Percentiles rank a stretch among this genome's conserved stretches.
Evolutionary conservation across 371 early-diverging fungal genomes (phyloP).

Genomic region (Mortierella sp.): DNA sequence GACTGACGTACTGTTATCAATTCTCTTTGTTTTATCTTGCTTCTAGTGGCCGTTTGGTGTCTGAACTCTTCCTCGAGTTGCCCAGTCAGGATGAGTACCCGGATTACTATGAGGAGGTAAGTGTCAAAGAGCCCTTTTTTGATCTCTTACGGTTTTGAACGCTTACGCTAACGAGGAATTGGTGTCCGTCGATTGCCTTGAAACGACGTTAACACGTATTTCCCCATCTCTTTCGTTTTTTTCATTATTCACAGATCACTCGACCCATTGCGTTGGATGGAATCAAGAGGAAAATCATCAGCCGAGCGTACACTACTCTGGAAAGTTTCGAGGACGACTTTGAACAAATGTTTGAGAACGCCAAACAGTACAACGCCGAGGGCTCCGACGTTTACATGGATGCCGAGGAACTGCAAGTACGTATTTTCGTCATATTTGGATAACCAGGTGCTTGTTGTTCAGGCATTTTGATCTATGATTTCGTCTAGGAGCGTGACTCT

Average conservation of each 20-base stretch:
- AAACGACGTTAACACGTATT: neutral
- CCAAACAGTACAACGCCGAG: constrained; percentile 83
- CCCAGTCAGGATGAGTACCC: constrained; percentile 87
- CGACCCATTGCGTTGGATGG: constrained; percentile 49
- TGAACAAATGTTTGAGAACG: constrained; percentile 83
- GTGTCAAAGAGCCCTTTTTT: neutral
- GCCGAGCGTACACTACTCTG: constrained; percentile 65
- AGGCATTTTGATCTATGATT: neutral
- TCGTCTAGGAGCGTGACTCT: neutral
- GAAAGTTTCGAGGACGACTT: constrained; percentile 76
- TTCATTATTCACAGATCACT: constrained; percentile 26
- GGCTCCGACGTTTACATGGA: constrained; percentile 85
- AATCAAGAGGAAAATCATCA: constrained; percentile 63
- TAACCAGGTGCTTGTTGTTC: neutral
- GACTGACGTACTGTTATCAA: constrained; percentile 3
- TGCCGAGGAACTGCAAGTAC: constrained; percentile 69
- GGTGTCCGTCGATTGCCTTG: neutral
- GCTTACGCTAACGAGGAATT: neutral
- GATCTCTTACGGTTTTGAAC: neutral
- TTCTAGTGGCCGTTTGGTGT: constrained; percentile 71
- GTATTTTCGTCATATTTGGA: neutral
- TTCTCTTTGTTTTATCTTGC: neutral
- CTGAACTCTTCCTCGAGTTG: constrained; percentile 84
- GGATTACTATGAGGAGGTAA: constrained; percentile 91
- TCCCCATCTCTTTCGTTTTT: neutral